Evolutionary conservation across 108 stramenopile species (phyloP), one percentile per base, ranked within the genome.

Genomic region (Fistulifera pelliculosa): DNA sequence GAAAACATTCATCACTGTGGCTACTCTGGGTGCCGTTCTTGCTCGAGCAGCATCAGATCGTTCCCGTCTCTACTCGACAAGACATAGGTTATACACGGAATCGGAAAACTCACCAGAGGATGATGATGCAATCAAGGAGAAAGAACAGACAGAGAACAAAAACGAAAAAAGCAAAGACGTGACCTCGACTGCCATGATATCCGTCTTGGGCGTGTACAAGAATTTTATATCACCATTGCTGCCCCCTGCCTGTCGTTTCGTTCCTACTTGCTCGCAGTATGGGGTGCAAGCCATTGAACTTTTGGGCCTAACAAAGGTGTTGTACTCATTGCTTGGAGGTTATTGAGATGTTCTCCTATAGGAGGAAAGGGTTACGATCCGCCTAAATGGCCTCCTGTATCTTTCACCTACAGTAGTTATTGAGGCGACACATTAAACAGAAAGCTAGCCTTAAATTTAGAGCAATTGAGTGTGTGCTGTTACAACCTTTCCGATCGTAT

Each of bases 311-410:
- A 55, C 15, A 85, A 83, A 47, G 92, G 92, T 12, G 55, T 63
- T 13, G 47, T 94, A n/a, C 60, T 94, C 39, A 85, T 71, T 41
- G 70, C 77, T 28, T 94, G 92, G 92, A 54, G 92, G 44, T 52
- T 94, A 24, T 57, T 87, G 40, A 47, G 92, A 58, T 94, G 92
- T 64, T 67, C 67, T 42, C 92, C 92, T 15, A 63, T 88, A 8
- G 92, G 92, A 14, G 92, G 92, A 40, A 82, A 72, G 62, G 92
- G 92, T 16, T 94, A 90, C 54, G 92, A 94, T 75, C 87, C 85
- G 45, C 93, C 93, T 8, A 54, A 63, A 22, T 90, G 89, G 89
- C 89, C 89, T 11, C 89, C 89, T 18, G 82, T 84, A 4, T 13
- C 71, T 2, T 86, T 79, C 52, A 78, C 50, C 4, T 80, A 82